phyloP scores from a whole-genome alignment of 1,284 basidiomycete genomes.

The Heterobasidion irregulare region DNA sequence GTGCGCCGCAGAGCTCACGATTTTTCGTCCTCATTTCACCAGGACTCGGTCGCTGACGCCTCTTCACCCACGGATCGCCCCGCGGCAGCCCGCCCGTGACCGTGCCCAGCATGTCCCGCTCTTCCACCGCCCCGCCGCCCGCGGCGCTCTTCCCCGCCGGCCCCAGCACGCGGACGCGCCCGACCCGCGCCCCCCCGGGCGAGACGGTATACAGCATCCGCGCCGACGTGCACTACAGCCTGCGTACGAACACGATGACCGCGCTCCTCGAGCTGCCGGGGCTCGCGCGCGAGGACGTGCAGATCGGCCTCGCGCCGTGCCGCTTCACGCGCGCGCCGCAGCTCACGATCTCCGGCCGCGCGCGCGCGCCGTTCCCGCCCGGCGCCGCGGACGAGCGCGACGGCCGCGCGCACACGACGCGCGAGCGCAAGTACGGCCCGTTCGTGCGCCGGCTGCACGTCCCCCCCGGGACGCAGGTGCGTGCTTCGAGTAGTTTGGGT shows the following conservation, averaged over 20 bases:
- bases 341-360: slow-evolving; percentile 39
- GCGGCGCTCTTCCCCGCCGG: not conserved
- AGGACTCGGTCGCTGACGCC: not conserved
- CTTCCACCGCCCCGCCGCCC: not conserved
- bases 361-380: slow-evolving; percentile 22
- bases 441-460: slow-evolving; percentile 47
- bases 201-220: slow-evolving; percentile 26
- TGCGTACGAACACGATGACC: slow-evolving; percentile 33
- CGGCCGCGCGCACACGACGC: slow-evolving; percentile 15
- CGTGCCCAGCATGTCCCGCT: slow-evolving; percentile 3
- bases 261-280: slow-evolving; percentile 61
- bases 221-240: slow-evolving; percentile 46
- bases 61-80: too few relatives aligned
- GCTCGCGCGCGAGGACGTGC: slow-evolving; percentile 42
- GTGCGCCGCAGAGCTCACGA: not conserved
- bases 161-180: too few relatives aligned
- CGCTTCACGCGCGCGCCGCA: slow-evolving; percentile 47
- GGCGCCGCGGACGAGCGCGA: not conserved
- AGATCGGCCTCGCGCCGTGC: slow-evolving; percentile 44
- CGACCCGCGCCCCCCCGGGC: not conserved
- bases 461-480: slow-evolving; percentile 46
- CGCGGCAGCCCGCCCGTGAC: slow-evolving; percentile 7
- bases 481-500: slow-evolving; percentile 14
- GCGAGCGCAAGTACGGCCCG: slow-evolving; percentile 46
- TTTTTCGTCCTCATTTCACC: not conserved